Evolutionary conservation across 2,329 filamentous ascomycete genomes (phyloP).

Genomic region (Fonsecaea erecta): DNA sequence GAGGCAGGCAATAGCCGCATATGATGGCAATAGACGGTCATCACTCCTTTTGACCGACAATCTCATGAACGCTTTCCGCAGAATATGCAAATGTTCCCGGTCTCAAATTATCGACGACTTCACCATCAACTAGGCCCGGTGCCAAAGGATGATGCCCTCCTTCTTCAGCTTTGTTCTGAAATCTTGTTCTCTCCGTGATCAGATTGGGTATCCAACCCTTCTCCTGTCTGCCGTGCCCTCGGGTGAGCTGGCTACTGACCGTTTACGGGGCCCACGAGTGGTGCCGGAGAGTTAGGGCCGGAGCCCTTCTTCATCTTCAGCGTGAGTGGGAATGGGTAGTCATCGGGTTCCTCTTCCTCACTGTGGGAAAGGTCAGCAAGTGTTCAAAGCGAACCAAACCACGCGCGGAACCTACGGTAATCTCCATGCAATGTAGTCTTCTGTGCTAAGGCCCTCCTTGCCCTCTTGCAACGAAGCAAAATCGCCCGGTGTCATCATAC

Average conservation of each 20-base stretch:
- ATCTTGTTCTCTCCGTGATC: background rate
- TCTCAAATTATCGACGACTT: background rate
- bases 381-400: background rate
- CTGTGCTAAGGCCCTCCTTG: slow-evolving; percentile 87
- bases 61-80: background rate
- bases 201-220: slow-evolving; percentile 22
- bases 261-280: slow-evolving; percentile 32
- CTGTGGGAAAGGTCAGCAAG: slow-evolving; percentile 51
- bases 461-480: slow-evolving; percentile 96
- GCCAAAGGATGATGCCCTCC: background rate
- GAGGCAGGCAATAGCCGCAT: background rate
- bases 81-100: background rate
- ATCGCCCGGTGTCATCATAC: slow-evolving; percentile 99
- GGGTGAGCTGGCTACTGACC: slow-evolving; percentile 9
- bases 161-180: background rate
- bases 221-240: background rate
- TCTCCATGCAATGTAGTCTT: slow-evolving; percentile 98
- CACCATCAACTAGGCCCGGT: background rate
- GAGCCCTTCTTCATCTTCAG: slow-evolving; percentile 56
- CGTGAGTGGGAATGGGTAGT: slow-evolving; percentile 73
- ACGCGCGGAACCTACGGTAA: slow-evolving; percentile 83
- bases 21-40: background rate
- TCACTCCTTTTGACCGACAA: background rate
- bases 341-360: slow-evolving; percentile 89
- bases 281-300: slow-evolving; percentile 40